Evolutionary conservation across 352 stramenopile genomes (phyloP), one percentile per base, ranked within the genome.

Genomic region (Phytopythium vexans): DNA sequence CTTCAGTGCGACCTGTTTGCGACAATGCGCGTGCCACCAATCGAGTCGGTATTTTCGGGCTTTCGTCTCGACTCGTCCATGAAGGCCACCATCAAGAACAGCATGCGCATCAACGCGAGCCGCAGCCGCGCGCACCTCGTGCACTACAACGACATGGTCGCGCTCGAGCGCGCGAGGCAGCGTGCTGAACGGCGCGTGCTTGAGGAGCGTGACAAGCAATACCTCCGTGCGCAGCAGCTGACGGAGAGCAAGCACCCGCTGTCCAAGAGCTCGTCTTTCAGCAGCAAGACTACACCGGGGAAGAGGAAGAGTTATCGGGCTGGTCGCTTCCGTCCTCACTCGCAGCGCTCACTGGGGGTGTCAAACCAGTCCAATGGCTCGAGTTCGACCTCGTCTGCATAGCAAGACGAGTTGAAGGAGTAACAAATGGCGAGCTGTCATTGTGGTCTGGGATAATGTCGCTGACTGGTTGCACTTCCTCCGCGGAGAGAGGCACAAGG

Each of bases 41-140:
- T 88, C 46, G 53, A 70, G 15, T 66, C 72, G 27, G 49, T 86
- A 27, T 90, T 88, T 43, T 63, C 76, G 11, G 77, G 73, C 9
- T 88, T 91, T 31, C 76, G 81, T 11, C 57, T 91, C 21, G 81
- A 91, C 56, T 88, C 78, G 8, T 58, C 60, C 39, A 91, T 89
- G 76, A 91, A 91, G 57, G 83, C 64, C 56, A 86, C 76, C 1
- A 81, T 91, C 46, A 74, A 74, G 21, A 58, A 72, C 53, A 91
- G 78, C 57, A 89, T 91, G 79, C 81, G 78, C 41, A 88, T 89
- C 55, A 91, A 89, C 52, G 68, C 73, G 34, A 83, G 74, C 32
- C 78, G 81, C 41, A 88, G 70, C 39, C 68, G 83, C n/a, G 76
- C 78, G 14, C 77, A 91, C 43, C 60, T 88, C 2, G 73, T 88